Percentiles rank a stretch among this genome's conserved stretches.
Conservation (phyloP, 1,284 basidiomycete genomes). For the Hymenochaete sp. region DNA sequence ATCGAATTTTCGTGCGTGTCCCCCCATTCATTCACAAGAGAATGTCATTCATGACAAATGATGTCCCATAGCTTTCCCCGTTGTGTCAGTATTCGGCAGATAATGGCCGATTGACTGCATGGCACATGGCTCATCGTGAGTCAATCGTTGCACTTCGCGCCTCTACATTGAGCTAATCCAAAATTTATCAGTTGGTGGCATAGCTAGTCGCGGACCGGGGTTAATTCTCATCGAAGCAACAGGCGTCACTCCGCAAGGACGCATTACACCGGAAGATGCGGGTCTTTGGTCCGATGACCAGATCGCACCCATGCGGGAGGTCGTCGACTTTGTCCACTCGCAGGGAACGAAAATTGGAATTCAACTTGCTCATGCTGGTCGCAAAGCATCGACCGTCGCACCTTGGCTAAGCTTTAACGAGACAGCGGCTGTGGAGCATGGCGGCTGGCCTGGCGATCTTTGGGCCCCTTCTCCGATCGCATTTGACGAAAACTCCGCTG, state of each 20-base stretch:
- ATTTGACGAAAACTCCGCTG: slow-evolving; percentile 41
- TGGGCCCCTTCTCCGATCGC: slow-evolving; percentile 38
- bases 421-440: slow-evolving; percentile 24
- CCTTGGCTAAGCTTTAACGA: slow-evolving; percentile 32
- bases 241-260: slow-evolving; percentile 51
- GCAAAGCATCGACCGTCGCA: slow-evolving; percentile 46
- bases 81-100: slow-evolving; percentile 60
- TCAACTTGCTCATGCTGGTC: slow-evolving; percentile 55
- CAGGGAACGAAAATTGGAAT: slow-evolving; percentile 43
- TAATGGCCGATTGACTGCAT: slow-evolving; percentile 43
- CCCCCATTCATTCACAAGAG: neutral
- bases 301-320: slow-evolving; percentile 43
- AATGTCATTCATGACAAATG: neutral
- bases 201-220: slow-evolving; percentile 41
- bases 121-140: slow-evolving; percentile 44
- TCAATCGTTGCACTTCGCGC: slow-evolving; percentile 2
- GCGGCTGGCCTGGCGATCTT: slow-evolving; percentile 40
- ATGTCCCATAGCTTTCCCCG: slow-evolving; percentile 30
- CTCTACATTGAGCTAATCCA: neutral
- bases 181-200: slow-evolving; percentile 33
- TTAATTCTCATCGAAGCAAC: slow-evolving; percentile 49
- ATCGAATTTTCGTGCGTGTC: slow-evolving; percentile 30
- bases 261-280: slow-evolving; percentile 43
- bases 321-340: slow-evolving; percentile 48
- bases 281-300: slow-evolving; percentile 51